Base-by-base conservation (phyloP, 352 stramenopile species). In the Globisporangium nunn region DNA sequence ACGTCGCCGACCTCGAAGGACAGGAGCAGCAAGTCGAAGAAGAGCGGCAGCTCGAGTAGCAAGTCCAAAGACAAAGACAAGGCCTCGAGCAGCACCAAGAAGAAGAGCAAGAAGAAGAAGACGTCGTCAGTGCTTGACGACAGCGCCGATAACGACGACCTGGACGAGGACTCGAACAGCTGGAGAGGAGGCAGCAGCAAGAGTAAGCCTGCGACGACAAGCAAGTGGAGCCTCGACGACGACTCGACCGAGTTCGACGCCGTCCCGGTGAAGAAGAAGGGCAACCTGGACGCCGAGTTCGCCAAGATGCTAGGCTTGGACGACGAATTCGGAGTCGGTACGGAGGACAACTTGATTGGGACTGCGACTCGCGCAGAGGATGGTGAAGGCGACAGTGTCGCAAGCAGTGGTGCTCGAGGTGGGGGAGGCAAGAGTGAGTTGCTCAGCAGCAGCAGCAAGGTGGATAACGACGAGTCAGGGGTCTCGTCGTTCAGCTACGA, bases 281-380 rank as follows among this genome's bases (percentile, higher is more conserved):
- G 58, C 8, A 60, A 46, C 11, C 64, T 89, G 6, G 73, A 87
- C 48, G 72, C 73, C 50, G 79, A 89, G 52, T 89, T 89, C 52
- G 68, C 73, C 6, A 74, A 83, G 33, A 87, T 89, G 75, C 53
- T 89, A 3, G 75, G 75, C 0, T 59, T 88, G 0, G 75, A 83
- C n/a, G 65, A 80, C 43, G 58, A 81, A 4, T 60, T 67, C 30
- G 54, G 37, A 2, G 35, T 35, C 1, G 23, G 23, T 23, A 23
- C 23, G 23, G 23, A 23, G 5, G 44, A 49, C 7, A 49, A 3
- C 18, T 31, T 18, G 11, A 28, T 28, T 17, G 43, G 6, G 18
- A 43, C 10, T 43, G 43, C 44, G 18, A 5, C 18, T 10, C 44
- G n/a, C 5, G n/a, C 44, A 49, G n/a, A 49, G 17, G 44, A 17